These are phyloP conservation scores for Hypericum androsaemum DNA, from an alignment of 345 rosid genomes.

Conservation along the genomic window DNA sequence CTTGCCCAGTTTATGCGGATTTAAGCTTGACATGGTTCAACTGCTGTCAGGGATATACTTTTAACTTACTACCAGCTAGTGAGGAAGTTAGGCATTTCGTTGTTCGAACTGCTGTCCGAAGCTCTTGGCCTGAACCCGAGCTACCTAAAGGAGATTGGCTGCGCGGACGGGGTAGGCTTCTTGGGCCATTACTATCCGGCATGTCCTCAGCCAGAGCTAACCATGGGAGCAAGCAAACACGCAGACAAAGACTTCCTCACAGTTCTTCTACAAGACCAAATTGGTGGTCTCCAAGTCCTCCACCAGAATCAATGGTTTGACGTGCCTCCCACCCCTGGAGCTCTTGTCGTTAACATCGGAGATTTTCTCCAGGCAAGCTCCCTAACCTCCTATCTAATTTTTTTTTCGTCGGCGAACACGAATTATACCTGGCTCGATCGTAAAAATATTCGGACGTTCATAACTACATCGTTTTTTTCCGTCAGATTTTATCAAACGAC, in stretches of 20 bases:
- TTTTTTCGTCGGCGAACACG: too few species aligned
- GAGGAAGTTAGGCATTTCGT: slow-evolving; percentile 18
- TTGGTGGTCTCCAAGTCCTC: slow-evolving; percentile 16
- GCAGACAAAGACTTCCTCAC: slow-evolving; percentile 11
- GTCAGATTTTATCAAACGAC: slow-evolving; percentile 40
- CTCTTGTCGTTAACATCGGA: slow-evolving; percentile 13
- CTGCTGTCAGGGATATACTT: too few species aligned
- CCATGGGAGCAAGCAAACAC: slow-evolving; percentile 12
- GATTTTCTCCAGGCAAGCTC: slow-evolving; percentile 10
- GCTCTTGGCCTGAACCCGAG: slow-evolving; percentile 37
- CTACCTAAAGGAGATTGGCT: slow-evolving; percentile 31
- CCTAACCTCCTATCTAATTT: not conserved
- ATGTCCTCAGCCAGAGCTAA: slow-evolving; percentile 28
- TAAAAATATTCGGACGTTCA: not conserved
- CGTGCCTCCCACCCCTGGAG: slow-evolving; percentile 9
- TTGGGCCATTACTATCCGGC: slow-evolving; percentile 50
- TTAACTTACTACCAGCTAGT: slow-evolving; percentile 24
- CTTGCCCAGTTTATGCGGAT: too few species aligned
- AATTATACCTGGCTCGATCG: not conserved
- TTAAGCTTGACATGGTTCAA: too few species aligned
- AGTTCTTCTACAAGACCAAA: slow-evolving; percentile 13
- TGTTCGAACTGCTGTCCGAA: slow-evolving; percentile 45
- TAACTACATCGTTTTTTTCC: not conserved
- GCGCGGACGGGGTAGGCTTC: slow-evolving; percentile 25
- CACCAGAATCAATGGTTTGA: slow-evolving; percentile 13